Conservation (phyloP, 306 rosid species). For the Canavalia ensiformis region DNA sequence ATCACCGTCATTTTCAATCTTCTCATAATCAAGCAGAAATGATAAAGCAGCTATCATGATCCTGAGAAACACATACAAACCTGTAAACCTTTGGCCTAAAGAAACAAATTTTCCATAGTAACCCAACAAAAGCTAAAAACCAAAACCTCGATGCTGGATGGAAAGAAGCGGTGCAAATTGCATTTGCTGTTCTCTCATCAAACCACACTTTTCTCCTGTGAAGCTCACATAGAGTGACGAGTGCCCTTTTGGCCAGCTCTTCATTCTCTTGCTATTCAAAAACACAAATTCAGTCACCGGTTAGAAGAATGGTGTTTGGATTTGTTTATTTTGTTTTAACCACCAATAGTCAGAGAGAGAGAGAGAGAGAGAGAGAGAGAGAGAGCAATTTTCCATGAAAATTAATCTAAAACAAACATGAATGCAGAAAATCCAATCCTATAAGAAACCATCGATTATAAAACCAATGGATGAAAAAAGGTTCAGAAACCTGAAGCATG, state of each 20-base stretch:
- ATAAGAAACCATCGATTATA: not conserved
- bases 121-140: not conserved
- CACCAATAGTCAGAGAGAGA: not conserved
- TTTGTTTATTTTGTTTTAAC: not conserved
- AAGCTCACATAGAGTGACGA: slow-evolving; percentile 79
- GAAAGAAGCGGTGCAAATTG: slow-evolving; percentile 81
- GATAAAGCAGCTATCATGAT: slow-evolving; percentile 83
- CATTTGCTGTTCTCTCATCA: slow-evolving; percentile 90
- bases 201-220: slow-evolving; percentile 84
- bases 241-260: slow-evolving; percentile 72
- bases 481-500: slow-evolving; percentile 69
- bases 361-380: not conserved
- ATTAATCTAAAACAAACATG: slow-evolving; percentile 9
- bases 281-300: slow-evolving; percentile 31
- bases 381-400: not conserved
- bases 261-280: slow-evolving; percentile 78
- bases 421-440: not conserved
- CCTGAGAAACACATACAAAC: slow-evolving; percentile 58
- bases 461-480: not conserved
- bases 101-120: slow-evolving; percentile 5
- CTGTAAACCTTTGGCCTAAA: slow-evolving; percentile 2
- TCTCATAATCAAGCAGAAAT: slow-evolving; percentile 90
- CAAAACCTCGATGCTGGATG: slow-evolving; percentile 80
- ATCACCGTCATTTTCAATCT: slow-evolving; percentile 72
- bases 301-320: not conserved